Percentiles rank a stretch among this genome's conserved stretches.
phyloP scores from a whole-genome alignment of 371 early-diverging fungal species.

The Rhizopus stolonifer region DNA sequence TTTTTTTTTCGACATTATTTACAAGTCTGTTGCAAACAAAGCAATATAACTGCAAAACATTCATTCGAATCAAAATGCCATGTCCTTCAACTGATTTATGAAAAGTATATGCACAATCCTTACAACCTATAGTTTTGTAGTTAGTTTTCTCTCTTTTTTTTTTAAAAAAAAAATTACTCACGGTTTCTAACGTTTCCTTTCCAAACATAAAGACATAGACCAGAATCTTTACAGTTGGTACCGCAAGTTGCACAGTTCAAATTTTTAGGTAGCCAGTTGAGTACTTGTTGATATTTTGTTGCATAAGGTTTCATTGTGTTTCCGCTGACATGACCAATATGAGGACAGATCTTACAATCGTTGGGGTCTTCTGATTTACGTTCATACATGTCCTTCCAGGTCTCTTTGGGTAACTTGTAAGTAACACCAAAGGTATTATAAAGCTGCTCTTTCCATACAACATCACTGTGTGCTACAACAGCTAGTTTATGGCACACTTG shows the following conservation, averaged over 20 bases:
- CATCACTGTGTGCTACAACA: slow-evolving; percentile 34
- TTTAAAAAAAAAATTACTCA: too few species aligned
- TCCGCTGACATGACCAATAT: slow-evolving; percentile 31
- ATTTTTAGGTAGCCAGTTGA: slow-evolving; percentile 37
- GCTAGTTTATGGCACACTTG: slow-evolving; percentile 33
- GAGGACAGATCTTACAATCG: slow-evolving; percentile 44
- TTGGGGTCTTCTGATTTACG: slow-evolving; percentile 35
- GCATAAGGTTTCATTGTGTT: slow-evolving; percentile 35
- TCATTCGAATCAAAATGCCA: slow-evolving; percentile 46
- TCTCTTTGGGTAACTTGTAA: slow-evolving; percentile 39
- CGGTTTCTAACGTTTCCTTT: slow-evolving; percentile 41
- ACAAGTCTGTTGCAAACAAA: slow-evolving; percentile 46
- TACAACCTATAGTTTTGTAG: slow-evolving; percentile 28
- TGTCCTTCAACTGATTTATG: slow-evolving; percentile 39
- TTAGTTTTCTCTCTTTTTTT: too few species aligned
- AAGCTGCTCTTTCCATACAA: slow-evolving; percentile 43
- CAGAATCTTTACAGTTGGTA: slow-evolving; percentile 29
- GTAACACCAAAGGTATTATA: slow-evolving; percentile 38
- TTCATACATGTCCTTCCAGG: slow-evolving; percentile 42
- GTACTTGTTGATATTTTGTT: slow-evolving; percentile 33
- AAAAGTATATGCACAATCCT: slow-evolving; percentile 46
- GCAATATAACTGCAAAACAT: slow-evolving; percentile 46
- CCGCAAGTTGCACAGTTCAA: slow-evolving; percentile 41
- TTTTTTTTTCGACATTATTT: slow-evolving; percentile 11
- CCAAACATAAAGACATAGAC: slow-evolving; percentile 34